A percentile compares a stretch with the other conserved stretches of the same genome.
These are phyloP conservation scores for Tilletia indica DNA, from an alignment of 1,284 basidiomycete species.

Conservation along the genomic window DNA sequence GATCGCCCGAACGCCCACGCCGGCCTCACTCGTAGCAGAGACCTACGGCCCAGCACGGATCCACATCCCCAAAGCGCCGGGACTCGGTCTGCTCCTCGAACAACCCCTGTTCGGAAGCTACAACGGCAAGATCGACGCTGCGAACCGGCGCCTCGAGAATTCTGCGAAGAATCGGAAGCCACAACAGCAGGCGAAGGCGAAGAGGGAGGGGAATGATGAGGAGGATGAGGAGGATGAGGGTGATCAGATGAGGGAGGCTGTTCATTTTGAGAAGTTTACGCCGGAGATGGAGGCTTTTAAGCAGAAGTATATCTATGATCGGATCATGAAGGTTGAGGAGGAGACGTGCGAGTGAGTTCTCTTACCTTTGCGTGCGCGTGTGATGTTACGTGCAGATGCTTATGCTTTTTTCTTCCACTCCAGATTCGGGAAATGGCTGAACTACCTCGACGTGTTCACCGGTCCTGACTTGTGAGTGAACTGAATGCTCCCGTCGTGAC, in stretches of 20 bases:
- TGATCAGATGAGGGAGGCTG: conserved; percentile 25
- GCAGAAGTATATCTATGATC: conserved; percentile 49
- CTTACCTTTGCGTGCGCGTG: neutral
- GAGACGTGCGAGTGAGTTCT: conserved; percentile 70
- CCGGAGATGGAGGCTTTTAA: conserved; percentile 47
- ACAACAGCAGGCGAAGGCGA: conserved; percentile 18
- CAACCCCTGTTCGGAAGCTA: conserved; percentile 83
- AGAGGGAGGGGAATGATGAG: conserved; percentile 22
- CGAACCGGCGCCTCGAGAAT: conserved; percentile 32
- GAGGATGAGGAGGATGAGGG: conserved; percentile 27
- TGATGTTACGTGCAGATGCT: neutral
- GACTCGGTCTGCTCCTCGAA: conserved; percentile 89
- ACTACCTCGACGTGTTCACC: conserved; percentile 48
- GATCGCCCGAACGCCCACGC: conserved; percentile 41
- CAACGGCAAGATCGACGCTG: conserved; percentile 63
- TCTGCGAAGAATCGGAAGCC: neutral
- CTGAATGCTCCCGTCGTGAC: neutral
- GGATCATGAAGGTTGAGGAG: conserved; percentile 69
- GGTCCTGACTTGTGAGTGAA: conserved; percentile 41
- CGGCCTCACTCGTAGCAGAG: conserved; percentile 54
- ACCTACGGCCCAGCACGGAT: conserved; percentile 69
- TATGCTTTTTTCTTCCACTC: neutral
- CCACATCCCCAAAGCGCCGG: conserved; percentile 92
- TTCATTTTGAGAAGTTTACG: conserved; percentile 33
- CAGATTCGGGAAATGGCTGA: conserved; percentile 55